A percentile compares a stretch with the other conserved stretches of the same genome.
Evolutionary conservation across 371 early-diverging fungal genomes (phyloP).

Genomic region (Mortierella sp.): DNA sequence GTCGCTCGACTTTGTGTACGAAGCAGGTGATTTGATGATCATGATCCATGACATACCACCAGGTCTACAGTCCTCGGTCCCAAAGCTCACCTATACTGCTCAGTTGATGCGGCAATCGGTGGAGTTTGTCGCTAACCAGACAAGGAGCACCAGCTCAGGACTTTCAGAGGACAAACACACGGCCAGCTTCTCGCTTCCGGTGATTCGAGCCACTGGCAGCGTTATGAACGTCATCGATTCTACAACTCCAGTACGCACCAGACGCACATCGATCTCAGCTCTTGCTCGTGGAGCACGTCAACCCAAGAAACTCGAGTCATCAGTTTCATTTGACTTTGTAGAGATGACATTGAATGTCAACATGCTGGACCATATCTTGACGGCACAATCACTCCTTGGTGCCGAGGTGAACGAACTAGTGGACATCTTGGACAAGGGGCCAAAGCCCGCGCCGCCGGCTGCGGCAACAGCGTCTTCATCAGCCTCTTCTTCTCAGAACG

Average conservation of each 20-base stretch:
- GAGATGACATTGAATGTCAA: conserved; percentile 74
- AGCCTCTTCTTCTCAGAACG: conserved; percentile 2
- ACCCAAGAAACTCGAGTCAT: conserved; percentile 60
- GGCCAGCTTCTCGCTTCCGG: conserved; percentile 66
- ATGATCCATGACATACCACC: conserved; percentile 61
- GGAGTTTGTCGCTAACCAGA: conserved; percentile 59
- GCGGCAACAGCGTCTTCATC: conserved; percentile 12
- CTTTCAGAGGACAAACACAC: conserved; percentile 53
- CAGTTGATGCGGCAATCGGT: conserved; percentile 69
- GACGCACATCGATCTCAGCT: conserved; percentile 36
- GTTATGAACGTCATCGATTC: conserved; percentile 52
- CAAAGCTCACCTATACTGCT: conserved; percentile 60
- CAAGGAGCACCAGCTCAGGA: conserved; percentile 19
- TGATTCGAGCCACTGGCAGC: conserved; percentile 69
- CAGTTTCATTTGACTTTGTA: conserved; percentile 72
- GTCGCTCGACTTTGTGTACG: conserved; percentile 72
- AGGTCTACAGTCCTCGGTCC: conserved; percentile 42
- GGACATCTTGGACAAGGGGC: conserved; percentile 69
- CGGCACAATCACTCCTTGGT: conserved; percentile 80
- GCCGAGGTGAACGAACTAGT: conserved; percentile 82
- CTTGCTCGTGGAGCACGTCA: conserved; percentile 37
- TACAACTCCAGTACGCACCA: conserved; percentile 20
- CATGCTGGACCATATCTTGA: conserved; percentile 80
- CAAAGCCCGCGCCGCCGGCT: background rate
- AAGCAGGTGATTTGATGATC: conserved; percentile 64